Evolutionary conservation across 2,329 filamentous ascomycete species (phyloP), one percentile per base, ranked within the genome.

Genomic region (Alternaria brassicicola): DNA sequence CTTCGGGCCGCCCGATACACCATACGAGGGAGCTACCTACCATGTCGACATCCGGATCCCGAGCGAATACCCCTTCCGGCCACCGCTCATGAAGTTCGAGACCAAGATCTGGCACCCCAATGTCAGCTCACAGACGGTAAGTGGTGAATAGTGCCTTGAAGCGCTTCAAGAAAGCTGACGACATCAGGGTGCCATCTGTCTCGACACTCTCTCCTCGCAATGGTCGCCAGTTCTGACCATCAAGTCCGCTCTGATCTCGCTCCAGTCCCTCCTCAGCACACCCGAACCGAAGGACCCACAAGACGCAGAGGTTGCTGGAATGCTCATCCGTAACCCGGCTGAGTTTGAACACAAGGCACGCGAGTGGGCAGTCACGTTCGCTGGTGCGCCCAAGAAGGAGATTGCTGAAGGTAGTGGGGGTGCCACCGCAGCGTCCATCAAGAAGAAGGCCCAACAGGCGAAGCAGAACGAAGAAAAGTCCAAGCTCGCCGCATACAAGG

Each of bases 101-200:
- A 99, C 95, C 64, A 93, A 89, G 78, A 89, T 98, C 68, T 99
- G 93, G 93, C 95, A 99, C 77, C 95, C 95, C 31, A 99, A 99
- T 74, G 87, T 99, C 80, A 96, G 91, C 83, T 94, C 90, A 72
- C 90, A 95, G 76, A 97, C 93, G 38, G 93, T 96, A 80, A 73
- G 88, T 83, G 30, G 10, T 4, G 26, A 23, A 13, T 8, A 15
- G 15, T 6, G 13, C 21, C 10, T 8, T 10, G 1, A 4, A 23
- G 6, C 6, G 43, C 9, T 33, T 19, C 15, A 10, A 23, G 6
- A 8, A 35, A 13, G 25, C 71, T 80, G 60, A 78, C 41, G 43
- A n/a, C 50, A 10, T 3, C 62, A 98, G 92, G 95, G 95, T 55
- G 94, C 93, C 25, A 99, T 99, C 76, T 99, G 95, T 74, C 88